Evolutionary conservation across 768 basidiomycete species (phyloP), one percentile per base, ranked within the genome.

Genomic region (Mrakia frigida): DNA sequence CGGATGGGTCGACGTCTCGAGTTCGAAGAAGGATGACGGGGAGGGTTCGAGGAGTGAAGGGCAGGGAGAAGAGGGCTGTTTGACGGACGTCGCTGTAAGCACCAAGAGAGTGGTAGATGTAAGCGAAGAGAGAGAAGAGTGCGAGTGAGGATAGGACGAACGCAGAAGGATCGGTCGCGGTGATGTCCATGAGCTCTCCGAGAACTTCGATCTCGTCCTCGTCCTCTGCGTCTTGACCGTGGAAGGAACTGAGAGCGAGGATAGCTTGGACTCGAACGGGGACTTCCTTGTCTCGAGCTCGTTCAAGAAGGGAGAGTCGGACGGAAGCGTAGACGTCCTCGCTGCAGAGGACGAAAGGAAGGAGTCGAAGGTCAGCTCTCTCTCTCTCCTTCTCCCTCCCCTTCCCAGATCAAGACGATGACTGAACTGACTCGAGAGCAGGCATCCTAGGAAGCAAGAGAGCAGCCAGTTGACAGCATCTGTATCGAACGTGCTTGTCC

Each of bases 401-500:
- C 39, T n/a, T 52, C 68, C 53, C 65, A 76, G 33, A 63, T 52
- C 37, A 14, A 52, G 35, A 14, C n/a, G 25, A n/a, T n/a, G 33
- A 63, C 13, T 2, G 4, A 2, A 86, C 90, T 73, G 81, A 97
- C 94, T 95, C 93, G 75, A 98, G 87, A 83, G 90, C 91, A 10
- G 92, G 92, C 0, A 97, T 85, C 74, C 90, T 88, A 0, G 88
- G 87, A 18, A 96, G 88, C 87, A 94, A 90, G 80, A 91, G 90
- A 0, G 91, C 88, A 21, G 92, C 87, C n/a, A 89, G 84, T 73
- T 91, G 90, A 2, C 92, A 85, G 43, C 89, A 89, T 28, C 95
- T 89, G 81, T 89, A 96, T 7, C 95, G 88, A 53, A 92, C 89
- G 60, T 86, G 86, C 84, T 95, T 98, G 84, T 96, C 93, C 82